phyloP scores from a whole-genome alignment of 2,329 filamentous ascomycete genomes.

The Trichoderma cornu-damae region DNA sequence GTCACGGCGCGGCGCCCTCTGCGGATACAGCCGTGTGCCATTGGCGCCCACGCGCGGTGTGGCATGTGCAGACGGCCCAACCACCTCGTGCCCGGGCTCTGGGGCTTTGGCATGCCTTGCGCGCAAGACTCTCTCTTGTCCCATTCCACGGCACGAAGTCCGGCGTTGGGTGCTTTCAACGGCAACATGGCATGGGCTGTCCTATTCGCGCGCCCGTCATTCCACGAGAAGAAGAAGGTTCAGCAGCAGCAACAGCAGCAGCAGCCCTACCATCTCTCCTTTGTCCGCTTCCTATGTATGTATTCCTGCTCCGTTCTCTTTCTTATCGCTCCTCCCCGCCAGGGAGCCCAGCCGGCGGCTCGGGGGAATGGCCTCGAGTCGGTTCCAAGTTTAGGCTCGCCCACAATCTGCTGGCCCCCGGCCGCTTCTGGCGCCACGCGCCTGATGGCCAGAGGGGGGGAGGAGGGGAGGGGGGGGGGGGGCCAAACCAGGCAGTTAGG shows the following conservation, averaged over 20 bases:
- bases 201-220: constrained; percentile 4
- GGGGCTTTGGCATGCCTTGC: constrained; percentile 18
- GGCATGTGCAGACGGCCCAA: constrained; percentile 25
- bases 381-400: constrained; percentile 25
- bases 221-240: no score
- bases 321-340: constrained; percentile 4
- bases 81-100: constrained; percentile 24
- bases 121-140: background rate
- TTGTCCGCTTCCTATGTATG: background rate
- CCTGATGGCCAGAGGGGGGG: constrained; percentile 15
- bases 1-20: constrained; percentile 30
- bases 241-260: no score
- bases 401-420: constrained; percentile 4
- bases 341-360: constrained; percentile 25
- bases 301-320: constrained; percentile 15
- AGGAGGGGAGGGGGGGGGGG: no score
- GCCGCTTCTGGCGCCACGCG: constrained; percentile 20
- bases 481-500: constrained; percentile 2
- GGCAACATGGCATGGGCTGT: constrained; percentile 26
- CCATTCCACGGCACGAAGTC: no score
- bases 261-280: background rate
- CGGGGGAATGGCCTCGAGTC: constrained; percentile 30
- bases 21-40: constrained; percentile 34
- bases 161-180: no score
- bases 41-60: constrained; percentile 32